Evolutionary conservation across 2,329 filamentous ascomycete genomes (phyloP).

Genomic region (Aspergillus amoenus): DNA sequence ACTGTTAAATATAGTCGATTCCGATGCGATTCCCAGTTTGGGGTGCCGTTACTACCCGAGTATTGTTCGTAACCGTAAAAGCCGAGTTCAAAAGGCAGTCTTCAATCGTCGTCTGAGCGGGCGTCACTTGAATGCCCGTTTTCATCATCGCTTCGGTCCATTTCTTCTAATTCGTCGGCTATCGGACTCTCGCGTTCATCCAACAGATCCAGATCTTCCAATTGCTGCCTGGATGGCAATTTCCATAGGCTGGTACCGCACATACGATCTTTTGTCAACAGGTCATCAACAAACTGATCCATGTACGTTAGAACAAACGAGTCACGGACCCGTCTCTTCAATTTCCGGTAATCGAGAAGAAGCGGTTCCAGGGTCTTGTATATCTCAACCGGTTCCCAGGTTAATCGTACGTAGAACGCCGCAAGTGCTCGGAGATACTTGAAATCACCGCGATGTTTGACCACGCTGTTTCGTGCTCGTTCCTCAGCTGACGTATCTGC

Average conservation of each 20-base stretch:
- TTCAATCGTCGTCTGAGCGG: slow-evolving; percentile 31
- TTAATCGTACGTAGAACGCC: slow-evolving; percentile 89
- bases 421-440: slow-evolving; percentile 86
- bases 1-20: background rate
- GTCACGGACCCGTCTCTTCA: slow-evolving; percentile 72
- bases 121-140: slow-evolving; percentile 24
- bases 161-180: slow-evolving; percentile 60
- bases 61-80: background rate
- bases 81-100: background rate
- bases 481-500: slow-evolving; percentile 22
- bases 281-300: slow-evolving; percentile 91
- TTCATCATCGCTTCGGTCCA: slow-evolving; percentile 36
- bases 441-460: slow-evolving; percentile 48
- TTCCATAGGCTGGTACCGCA: slow-evolving; percentile 93
- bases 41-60: background rate
- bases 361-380: slow-evolving; percentile 79
- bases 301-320: slow-evolving; percentile 76
- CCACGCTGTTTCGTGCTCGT: slow-evolving; percentile 25
- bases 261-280: slow-evolving; percentile 83
- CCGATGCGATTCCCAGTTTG: background rate
- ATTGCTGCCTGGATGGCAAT: slow-evolving; percentile 73
- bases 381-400: slow-evolving; percentile 77
- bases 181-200: slow-evolving; percentile 83
- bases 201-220: slow-evolving; percentile 86
- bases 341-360: slow-evolving; percentile 77